Base-by-base conservation (phyloP, 495 filamentous ascomycete genomes). In the Aspergillus sclerotioniger region DNA sequence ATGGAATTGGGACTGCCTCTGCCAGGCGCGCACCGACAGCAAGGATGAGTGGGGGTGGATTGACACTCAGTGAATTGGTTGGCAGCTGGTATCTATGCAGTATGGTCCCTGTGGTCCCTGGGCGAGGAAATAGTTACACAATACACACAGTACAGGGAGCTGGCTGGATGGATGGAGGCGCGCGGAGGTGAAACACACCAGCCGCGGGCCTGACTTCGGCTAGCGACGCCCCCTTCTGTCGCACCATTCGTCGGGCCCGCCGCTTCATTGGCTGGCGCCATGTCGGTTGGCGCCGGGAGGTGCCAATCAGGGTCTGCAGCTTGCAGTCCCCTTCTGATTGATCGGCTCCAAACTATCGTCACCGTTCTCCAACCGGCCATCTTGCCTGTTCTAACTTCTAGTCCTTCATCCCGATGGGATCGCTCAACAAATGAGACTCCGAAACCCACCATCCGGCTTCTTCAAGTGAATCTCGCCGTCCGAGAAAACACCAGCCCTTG, bases 291-390 rank as follows among this genome's bases (percentile, higher is more conserved):
- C 47, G 47, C 47, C 47, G 47, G 47, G 25, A 8, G 17, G 15
- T 50, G 47, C 47, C 47, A 50, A 50, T 50, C 47, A 50, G 29
- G 12, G 25, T 28, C 46, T 49, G 44, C 47, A 49, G 20, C 28
- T 20, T 8, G 17, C 9, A 6, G 17, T 6, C 7, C 45, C 20
- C 17, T 47, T 8, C 33, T 37, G 33, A 15, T 15, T 37, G 33
- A 9, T 37, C 33, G 33, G 13, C 33, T 37, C 7, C 9, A 35
- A 10, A 35, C 13, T 13, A 10, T 35, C 33, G 13, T 3, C 13
- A 1, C 33, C 13, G 33, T 13, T 35, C 2, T 13, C 2, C 13
- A 8, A 13, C 33, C 9, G 33, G 33, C 33, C 33, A 35, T 25
- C 25, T 25, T 25, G 25, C 25, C 25, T 25, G 5, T 25, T 25